Evolutionary conservation across 805 yeast genomes (phyloP).

Genomic region (Candida bentonensis): DNA sequence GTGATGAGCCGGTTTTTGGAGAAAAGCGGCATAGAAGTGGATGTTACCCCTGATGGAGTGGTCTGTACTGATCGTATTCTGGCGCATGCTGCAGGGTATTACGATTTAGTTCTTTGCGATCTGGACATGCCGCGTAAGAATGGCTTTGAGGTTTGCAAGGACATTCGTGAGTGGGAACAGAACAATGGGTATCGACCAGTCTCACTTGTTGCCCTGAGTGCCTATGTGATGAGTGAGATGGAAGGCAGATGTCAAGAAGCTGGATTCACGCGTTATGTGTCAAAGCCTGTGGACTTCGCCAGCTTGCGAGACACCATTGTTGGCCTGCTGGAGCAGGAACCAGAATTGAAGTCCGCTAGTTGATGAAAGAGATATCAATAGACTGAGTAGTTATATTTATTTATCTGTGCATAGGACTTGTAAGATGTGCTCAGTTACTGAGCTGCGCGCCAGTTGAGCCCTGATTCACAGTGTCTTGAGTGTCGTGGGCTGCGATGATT

Average conservation of each 20-base stretch:
- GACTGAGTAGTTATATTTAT: too few species aligned
- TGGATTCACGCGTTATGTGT: constrained; percentile 19
- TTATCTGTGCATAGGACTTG: too few species aligned
- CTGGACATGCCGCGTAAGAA: constrained; percentile 24
- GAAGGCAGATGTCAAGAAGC: constrained; percentile 16
- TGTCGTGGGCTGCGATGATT: too few species aligned
- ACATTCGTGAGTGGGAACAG: constrained; percentile 20
- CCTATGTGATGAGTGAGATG: constrained; percentile 23
- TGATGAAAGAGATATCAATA: too few species aligned
- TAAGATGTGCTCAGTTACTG: too few species aligned
- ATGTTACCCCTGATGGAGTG: constrained; percentile 20
- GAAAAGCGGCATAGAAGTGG: constrained; percentile 18
- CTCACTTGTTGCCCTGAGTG: constrained; percentile 22
- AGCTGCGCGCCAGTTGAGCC: too few species aligned
- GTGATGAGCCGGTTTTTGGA: constrained; percentile 40
- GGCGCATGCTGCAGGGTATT: constrained; percentile 10
- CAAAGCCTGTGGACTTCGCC: constrained; percentile 21
- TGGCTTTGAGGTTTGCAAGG: constrained; percentile 21
- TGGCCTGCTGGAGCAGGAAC: too few species aligned
- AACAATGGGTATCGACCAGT: constrained; percentile 7
- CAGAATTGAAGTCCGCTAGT: too few species aligned
- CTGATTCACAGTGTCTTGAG: too few species aligned
- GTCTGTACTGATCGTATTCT: constrained; percentile 17
- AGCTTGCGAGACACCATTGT: constrained; percentile 12
- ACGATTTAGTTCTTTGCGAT: constrained; percentile 19